phyloP scores from a whole-genome alignment of 2,329 filamentous ascomycete genomes.

The Pestalotiopsis sp. region DNA sequence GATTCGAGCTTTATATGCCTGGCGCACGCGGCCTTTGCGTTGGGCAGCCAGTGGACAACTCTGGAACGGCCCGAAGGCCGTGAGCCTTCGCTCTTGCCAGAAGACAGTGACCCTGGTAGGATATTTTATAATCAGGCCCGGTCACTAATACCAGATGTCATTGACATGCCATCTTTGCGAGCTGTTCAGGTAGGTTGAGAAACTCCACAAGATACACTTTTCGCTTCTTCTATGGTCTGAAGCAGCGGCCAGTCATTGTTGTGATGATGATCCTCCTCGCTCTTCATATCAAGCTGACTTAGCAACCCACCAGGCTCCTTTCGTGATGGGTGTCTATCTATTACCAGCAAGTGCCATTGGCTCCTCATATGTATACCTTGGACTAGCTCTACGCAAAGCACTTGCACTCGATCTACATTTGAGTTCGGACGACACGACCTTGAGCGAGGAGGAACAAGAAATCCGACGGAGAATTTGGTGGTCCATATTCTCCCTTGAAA shows the following conservation, averaged over 20 bases:
- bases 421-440: conserved; percentile 21
- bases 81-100: background rate
- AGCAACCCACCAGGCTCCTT: conserved; percentile 22
- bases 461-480: conserved; percentile 26
- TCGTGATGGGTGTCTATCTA: conserved; percentile 34
- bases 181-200: conserved; percentile 24
- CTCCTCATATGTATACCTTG: conserved; percentile 33
- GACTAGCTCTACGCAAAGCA: conserved; percentile 28
- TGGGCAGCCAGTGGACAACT: conserved; percentile 35
- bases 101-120: conserved; percentile 27
- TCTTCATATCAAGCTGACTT: too few relatives aligned
- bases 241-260: too few relatives aligned
- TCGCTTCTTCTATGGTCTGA: too few relatives aligned
- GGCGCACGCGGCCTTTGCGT: conserved; percentile 25
- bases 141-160: conserved; percentile 31
- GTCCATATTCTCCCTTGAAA: conserved; percentile 30
- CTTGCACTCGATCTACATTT: conserved; percentile 29
- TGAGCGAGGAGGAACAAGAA: conserved; percentile 24
- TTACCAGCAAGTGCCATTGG: conserved; percentile 34
- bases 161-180: conserved; percentile 30
- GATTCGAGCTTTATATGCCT: conserved; percentile 28
- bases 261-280: background rate
- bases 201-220: too few relatives aligned
- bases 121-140: conserved; percentile 31
- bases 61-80: conserved; percentile 25